Percentiles rank a stretch among this genome's conserved stretches.
Evolutionary conservation across 345 rosid genomes (phyloP).

Genomic region (Cardamine chenopodiifolia): DNA sequence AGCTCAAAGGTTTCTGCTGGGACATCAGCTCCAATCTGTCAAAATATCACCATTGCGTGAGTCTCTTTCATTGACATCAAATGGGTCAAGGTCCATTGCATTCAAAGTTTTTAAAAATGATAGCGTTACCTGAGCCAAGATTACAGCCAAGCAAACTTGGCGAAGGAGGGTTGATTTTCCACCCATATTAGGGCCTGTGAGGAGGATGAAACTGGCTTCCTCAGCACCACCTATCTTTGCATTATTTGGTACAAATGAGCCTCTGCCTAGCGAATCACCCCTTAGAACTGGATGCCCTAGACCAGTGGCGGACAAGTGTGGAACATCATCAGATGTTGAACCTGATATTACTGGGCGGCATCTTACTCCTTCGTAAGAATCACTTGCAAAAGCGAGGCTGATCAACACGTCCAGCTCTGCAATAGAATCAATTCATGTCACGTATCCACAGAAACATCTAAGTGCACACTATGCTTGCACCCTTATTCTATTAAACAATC

Average conservation of each 20-base stretch:
- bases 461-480: slow-evolving; percentile 1
- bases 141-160: slow-evolving; percentile 90
- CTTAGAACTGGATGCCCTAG: slow-evolving; percentile 89
- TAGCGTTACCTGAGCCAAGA: slow-evolving; percentile 83
- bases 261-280: slow-evolving; percentile 88
- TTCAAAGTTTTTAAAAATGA: not conserved
- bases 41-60: slow-evolving; percentile 16
- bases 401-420: slow-evolving; percentile 94
- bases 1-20: slow-evolving; percentile 88
- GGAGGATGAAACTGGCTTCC: slow-evolving; percentile 83
- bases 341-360: slow-evolving; percentile 66
- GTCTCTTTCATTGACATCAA: not conserved
- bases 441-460: slow-evolving; percentile 8
- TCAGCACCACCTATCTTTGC: slow-evolving; percentile 65
- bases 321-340: slow-evolving; percentile 55
- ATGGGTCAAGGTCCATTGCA: slow-evolving; percentile 11
- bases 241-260: slow-evolving; percentile 89
- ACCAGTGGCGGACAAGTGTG: slow-evolving; percentile 67
- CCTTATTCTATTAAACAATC: slow-evolving; percentile 2
- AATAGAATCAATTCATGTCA: slow-evolving; percentile 40
- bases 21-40: slow-evolving; percentile 89
- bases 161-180: slow-evolving; percentile 99
- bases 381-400: slow-evolving; percentile 83
- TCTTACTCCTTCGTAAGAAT: slow-evolving; percentile 80
- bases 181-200: slow-evolving; percentile 99